Base-by-base conservation (phyloP, 345 rosid genomes). In the Eucalyptus coolabah region DNA sequence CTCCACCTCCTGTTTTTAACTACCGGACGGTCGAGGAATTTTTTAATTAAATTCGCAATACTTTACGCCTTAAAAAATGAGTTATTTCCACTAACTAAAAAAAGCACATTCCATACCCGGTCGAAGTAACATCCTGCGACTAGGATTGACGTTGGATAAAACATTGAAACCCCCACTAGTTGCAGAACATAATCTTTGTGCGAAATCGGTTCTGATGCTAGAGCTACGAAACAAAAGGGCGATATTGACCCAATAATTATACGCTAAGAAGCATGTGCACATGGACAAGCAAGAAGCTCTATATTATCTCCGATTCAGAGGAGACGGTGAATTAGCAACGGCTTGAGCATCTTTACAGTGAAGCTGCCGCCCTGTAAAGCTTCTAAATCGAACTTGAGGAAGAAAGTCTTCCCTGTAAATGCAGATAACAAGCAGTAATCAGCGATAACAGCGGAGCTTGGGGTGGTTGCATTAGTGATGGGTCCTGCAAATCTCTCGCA, bases 1-100 rank as follows among this genome's bases (percentile, higher is more conserved):
- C 60, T 54, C 12, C 28, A 54, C 26, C 5, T 54, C 60, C 0
- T 8, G 0, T 9, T 54, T 54, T 54, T 0, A 9, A 54, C 60
- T 54, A 54, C 26, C 1, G 1, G 4, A 54, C 12, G 1, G 60
- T 54, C 1, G 1, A 1, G 12, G 1, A 54, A 54, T 54, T 54
- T 9, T 54, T 1, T 54, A 54, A 54, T 54, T 54, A 54, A 26
- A 54, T 54, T 54, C 1, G 5, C 5, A 54, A 54, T 54, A 54
- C 60, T 54, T 54, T 23, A 19, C 2, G 5, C 60, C 7, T 30
- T 30, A 17, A 14, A 13, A 65, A 65, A 65, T 65, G 18, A n/a
- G 16, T 30, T 65, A 65, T 30, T 65, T 65, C 34, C 4, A 17
- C 10, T n/a, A n/a, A 30, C 37, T 65, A 15, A 65, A 65, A 13